These are phyloP conservation scores for Neurospora sp. DNA, from an alignment of 495 filamentous ascomycete species.

Conservation along the genomic window DNA sequence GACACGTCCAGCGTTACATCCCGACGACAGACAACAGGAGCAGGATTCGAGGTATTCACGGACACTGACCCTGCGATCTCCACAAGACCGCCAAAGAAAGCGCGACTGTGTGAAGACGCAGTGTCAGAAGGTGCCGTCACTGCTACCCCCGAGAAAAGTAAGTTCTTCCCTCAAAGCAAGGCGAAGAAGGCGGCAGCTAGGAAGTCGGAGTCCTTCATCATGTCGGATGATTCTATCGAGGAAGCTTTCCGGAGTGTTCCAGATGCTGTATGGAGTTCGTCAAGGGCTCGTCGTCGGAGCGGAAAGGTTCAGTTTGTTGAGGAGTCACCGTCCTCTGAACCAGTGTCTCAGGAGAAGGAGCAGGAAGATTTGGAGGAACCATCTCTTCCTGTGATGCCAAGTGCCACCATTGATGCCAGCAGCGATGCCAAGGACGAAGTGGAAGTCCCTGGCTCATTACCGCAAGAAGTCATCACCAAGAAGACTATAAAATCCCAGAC, in stretches of 20 bases:
- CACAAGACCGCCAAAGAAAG: constrained; percentile 39
- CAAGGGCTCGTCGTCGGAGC: background rate
- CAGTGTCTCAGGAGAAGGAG: background rate
- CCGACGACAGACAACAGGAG: constrained; percentile 26
- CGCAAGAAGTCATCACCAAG: background rate
- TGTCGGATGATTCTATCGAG: constrained; percentile 40
- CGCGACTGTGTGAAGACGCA: constrained; percentile 35
- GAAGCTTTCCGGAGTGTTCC: constrained; percentile 34
- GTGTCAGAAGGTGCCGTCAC: constrained; percentile 6
- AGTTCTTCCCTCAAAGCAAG: constrained; percentile 27
- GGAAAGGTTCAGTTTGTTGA: constrained; percentile 5
- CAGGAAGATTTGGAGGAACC: background rate
- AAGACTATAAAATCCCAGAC: constrained; percentile 5
- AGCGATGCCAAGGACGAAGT: constrained; percentile 7
- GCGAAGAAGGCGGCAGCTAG: constrained; percentile 10
- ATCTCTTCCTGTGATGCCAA: background rate
- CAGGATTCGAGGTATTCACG: constrained; percentile 10
- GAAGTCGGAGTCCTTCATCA: constrained; percentile 20
- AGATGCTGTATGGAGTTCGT: constrained; percentile 15
- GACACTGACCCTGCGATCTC: constrained; percentile 11
- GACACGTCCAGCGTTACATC: background rate
- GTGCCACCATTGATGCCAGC: background rate
- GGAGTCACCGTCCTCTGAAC: background rate
- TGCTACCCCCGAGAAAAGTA: constrained; percentile 25
- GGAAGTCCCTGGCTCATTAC: constrained; percentile 22